Evolutionary conservation across 805 yeast species (phyloP).

Genomic region (Barnettozyma sp.): DNA sequence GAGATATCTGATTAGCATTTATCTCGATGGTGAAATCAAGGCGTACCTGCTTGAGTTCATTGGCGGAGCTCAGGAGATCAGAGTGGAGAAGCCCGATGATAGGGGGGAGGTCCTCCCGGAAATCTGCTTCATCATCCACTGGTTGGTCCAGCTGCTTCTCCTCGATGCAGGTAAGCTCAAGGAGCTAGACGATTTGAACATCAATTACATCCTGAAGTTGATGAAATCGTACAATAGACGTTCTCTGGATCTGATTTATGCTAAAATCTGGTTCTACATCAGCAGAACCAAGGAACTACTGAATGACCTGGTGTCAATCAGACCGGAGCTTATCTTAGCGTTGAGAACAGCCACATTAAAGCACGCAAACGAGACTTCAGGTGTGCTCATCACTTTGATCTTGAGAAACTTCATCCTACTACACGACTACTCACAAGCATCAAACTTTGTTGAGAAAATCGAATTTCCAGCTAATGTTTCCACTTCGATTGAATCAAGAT

Average conservation of each 20-base stretch:
- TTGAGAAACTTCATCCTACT: conserved; percentile 71
- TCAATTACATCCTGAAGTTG: conserved; percentile 37
- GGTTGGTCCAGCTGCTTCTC: conserved; percentile 69
- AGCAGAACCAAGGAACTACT: conserved; percentile 68
- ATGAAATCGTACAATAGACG: conserved; percentile 67
- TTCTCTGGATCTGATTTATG: conserved; percentile 75
- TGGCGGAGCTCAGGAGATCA: conserved; percentile 32
- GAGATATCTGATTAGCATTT: conserved; percentile 48
- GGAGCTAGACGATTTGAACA: conserved; percentile 48
- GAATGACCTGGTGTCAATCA: conserved; percentile 44
- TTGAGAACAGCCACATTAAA: conserved; percentile 85
- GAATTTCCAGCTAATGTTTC: conserved; percentile 83
- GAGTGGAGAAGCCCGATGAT: conserved; percentile 24
- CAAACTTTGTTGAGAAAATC: conserved; percentile 81
- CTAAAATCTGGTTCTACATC: conserved; percentile 91
- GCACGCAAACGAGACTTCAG: conserved; percentile 89
- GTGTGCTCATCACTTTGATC: conserved; percentile 77
- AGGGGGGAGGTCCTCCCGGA: conserved; percentile 57
- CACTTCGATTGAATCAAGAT: conserved; percentile 85
- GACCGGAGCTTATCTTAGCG: conserved; percentile 64
- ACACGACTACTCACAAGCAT: conserved; percentile 82
- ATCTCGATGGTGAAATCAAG: conserved; percentile 42
- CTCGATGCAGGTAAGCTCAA: conserved; percentile 52
- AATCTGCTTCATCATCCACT: conserved; percentile 68
- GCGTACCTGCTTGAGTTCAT: conserved; percentile 35